Base-by-base conservation (phyloP, 31 red algal species). In the Endocladia muricata region DNA sequence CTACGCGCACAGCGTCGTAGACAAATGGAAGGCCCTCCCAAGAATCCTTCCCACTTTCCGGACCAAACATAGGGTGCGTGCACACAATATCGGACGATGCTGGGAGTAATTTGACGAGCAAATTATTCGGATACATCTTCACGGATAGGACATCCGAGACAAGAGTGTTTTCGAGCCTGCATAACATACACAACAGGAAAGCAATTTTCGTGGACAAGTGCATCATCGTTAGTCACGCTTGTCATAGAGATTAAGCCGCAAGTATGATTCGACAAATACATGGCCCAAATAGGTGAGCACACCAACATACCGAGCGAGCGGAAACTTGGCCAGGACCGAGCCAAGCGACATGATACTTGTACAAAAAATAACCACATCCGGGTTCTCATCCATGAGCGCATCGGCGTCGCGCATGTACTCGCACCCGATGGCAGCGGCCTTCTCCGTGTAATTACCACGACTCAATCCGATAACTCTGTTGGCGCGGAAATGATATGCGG, bases 31-130 rank as follows among this genome's bases (percentile, higher is more conserved):
- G 68, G 29, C 73, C 74, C 29, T 37, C 63, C 96, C 96, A 99
- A 38, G 89, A 86, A 37, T 79, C 17, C 0, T 62, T 41, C 0
- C 92, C 96, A 49, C 79, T 86, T 74, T 99, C 96, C 17, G 92
- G 96, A 17, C 96, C 96, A 55, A 99, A 99, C 96, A 99, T 99
- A 70, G 92, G 96, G 63, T 99, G 96, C 15, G 96, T 99, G 67
- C 91, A 94, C 9, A 99, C 41, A 65, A 99, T 89, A 76, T 93
- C 92, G 15, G 96, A 55, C 34, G 67, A 41, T 1, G n/a, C 9
- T 4, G 96, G 96, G 13, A 95, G 55, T 26, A 66, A 59, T 44
- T 84, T 62, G 57, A 95, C 37, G 22, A 99, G 70, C 59, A 99
- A 63, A 55, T 83, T 63, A 52, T 85, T 77, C 3, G 96, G 74